Evolutionary conservation across 345 rosid genomes (phyloP).

Genomic region (Eucalyptus polybractea): DNA sequence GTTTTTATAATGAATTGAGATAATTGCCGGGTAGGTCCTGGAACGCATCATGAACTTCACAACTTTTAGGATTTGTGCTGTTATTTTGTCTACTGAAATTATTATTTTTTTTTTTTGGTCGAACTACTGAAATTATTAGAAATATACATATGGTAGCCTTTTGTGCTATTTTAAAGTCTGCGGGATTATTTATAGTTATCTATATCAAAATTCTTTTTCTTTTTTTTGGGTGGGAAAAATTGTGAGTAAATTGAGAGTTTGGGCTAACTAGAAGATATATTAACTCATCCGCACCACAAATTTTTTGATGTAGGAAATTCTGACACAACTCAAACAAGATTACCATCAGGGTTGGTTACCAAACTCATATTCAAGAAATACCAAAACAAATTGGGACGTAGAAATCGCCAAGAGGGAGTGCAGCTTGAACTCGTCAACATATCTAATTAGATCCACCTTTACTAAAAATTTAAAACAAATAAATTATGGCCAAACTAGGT

Average conservation of each 20-base stretch:
- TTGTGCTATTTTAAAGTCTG: background rate
- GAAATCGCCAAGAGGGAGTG: no score
- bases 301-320: no score
- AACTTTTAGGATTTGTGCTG: background rate
- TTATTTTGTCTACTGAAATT: background rate
- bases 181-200: background rate
- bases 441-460: rapidly evolving
- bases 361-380: no score
- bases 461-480: no score
- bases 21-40: background rate
- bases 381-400: no score
- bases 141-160: background rate
- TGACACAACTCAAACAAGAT: rapidly evolving
- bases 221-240: background rate
- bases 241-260: background rate
- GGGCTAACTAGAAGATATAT: no score
- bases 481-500: no score
- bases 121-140: background rate
- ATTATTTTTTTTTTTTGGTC: background rate
- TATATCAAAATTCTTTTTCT: background rate
- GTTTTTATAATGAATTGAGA: background rate
- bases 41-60: background rate
- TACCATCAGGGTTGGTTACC: no score
- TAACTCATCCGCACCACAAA: no score
- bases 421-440: rapidly evolving